Evolutionary conservation across 129 eudicot genomes (phyloP), one percentile per base, ranked within the genome.

Genomic region (Glebionis coronaria): DNA sequence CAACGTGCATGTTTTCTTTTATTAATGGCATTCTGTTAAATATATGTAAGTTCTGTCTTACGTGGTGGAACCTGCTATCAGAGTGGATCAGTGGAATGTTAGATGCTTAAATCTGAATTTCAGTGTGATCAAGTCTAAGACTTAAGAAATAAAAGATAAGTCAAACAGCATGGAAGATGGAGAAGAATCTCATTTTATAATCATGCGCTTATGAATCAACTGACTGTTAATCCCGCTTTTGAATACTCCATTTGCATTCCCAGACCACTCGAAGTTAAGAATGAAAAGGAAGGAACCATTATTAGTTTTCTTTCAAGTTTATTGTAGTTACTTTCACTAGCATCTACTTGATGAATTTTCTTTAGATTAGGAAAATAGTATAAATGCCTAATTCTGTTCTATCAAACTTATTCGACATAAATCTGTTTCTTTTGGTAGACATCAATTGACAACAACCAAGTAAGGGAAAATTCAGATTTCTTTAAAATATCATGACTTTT

Each of bases 41-140:
- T 4, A 0, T 31, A 50, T 13, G 16, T 10, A 50, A 11, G 28
- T 50, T 67, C 12, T 67, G 18, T 57, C 40, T 12, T 51, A 51
- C 5, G 5, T 67, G 61, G 60, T 27, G 29, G 52, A 67, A 9
- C 19, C 23, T 12, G 5, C 12, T 67, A 50, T 51, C 7, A 58
- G 28, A 3, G n/a, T 58, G 63, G 63, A 31, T 31, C 38, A 15
- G 63, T 58, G 29, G 40, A 58, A 45, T 13, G 56, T 23, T 64
- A 23, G 8, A 21, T n/a, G 12, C 18, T 28, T 27, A 3, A 50
- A 28, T 25, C 28, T 8, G 16, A 51, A 62, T 40, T 63, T 53
- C 29, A 38, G 70, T 21, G 14, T 44, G 38, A 63, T 73, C 46
- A 8, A 5, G 64, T 52, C 56, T 52, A 63, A 52, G 62, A 21